phyloP scores from a whole-genome alignment of 352 stramenopile genomes.

The Phytophthora quininea region DNA sequence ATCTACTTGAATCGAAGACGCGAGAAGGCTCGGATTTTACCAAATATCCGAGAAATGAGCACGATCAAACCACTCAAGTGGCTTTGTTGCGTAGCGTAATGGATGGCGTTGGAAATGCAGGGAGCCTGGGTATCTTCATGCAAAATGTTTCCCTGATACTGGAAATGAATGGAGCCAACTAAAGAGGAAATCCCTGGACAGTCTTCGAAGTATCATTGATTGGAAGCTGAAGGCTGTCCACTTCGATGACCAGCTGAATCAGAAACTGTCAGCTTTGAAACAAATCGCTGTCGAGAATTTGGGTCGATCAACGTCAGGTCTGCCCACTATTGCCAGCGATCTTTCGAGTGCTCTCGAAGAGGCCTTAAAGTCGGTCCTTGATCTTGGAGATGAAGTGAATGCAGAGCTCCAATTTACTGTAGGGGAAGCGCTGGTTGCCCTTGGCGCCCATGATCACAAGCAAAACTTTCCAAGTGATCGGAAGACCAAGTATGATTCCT shows the following conservation, averaged over 20 bases:
- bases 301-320: slow-evolving; percentile 31
- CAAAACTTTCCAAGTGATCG: slow-evolving; percentile 28
- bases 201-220: slow-evolving; percentile 42
- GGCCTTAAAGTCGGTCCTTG: slow-evolving; percentile 31
- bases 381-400: slow-evolving; percentile 29
- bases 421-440: slow-evolving; percentile 56
- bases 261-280: slow-evolving; percentile 47
- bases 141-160: slow-evolving; percentile 8
- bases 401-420: slow-evolving; percentile 61
- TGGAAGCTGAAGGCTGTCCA: slow-evolving; percentile 49
- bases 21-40: slow-evolving; percentile 41
- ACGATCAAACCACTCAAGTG: slow-evolving; percentile 47
- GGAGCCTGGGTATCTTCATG: slow-evolving; percentile 36
- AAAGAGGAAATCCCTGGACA: slow-evolving; percentile 33
- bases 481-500: slow-evolving; percentile 18
- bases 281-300: slow-evolving; percentile 49
- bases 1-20: slow-evolving; percentile 31
- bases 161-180: slow-evolving; percentile 39
- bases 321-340: slow-evolving; percentile 27
- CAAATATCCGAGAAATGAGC: slow-evolving; percentile 42
- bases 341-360: slow-evolving; percentile 34
- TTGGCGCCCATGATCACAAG: slow-evolving; percentile 42
- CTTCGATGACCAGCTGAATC: slow-evolving; percentile 48
- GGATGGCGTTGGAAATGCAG: slow-evolving; percentile 46
- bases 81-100: slow-evolving; percentile 47